Percentiles rank a stretch among this genome's conserved stretches.
Conservation (phyloP, 352 stramenopile genomes). For the Phytophthora rubi region DNA sequence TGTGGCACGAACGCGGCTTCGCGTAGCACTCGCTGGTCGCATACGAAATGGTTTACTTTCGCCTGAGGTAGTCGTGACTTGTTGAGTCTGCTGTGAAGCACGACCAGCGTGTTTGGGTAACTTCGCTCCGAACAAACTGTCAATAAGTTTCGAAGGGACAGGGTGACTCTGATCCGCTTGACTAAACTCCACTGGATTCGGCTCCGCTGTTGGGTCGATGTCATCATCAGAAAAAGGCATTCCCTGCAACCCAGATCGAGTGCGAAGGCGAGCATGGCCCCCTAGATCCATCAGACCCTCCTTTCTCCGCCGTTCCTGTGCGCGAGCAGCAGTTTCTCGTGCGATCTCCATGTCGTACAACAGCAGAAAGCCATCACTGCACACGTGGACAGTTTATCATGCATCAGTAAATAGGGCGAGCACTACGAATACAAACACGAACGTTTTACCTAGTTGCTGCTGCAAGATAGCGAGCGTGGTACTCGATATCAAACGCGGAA, state of each 20-base stretch:
- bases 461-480: slow-evolving; percentile 71
- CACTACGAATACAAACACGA: neutral
- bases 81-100: slow-evolving; percentile 21
- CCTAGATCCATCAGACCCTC: slow-evolving; percentile 55
- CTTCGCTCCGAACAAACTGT: slow-evolving; percentile 70
- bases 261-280: slow-evolving; percentile 43
- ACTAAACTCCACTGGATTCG: neutral
- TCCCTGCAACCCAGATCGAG: slow-evolving; percentile 45
- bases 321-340: slow-evolving; percentile 55
- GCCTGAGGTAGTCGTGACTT: neutral
- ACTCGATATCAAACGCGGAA: slow-evolving; percentile 73
- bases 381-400: slow-evolving; percentile 1
- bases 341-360: slow-evolving; percentile 87
- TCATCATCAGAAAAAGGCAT: slow-evolving; percentile 10
- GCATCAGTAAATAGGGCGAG: neutral
- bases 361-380: slow-evolving; percentile 78
- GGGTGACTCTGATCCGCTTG: slow-evolving; percentile 35
- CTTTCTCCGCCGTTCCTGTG: slow-evolving; percentile 44
- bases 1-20: slow-evolving; percentile 10
- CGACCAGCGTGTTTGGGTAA: slow-evolving; percentile 17
- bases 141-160: slow-evolving; percentile 73
- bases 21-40: slow-evolving; percentile 20
- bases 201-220: slow-evolving; percentile 8
- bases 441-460: slow-evolving; percentile 61
- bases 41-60: slow-evolving; percentile 6